Conservation (phyloP, 2,329 filamentous ascomycete genomes). For the Aspergillus tamarii region DNA sequence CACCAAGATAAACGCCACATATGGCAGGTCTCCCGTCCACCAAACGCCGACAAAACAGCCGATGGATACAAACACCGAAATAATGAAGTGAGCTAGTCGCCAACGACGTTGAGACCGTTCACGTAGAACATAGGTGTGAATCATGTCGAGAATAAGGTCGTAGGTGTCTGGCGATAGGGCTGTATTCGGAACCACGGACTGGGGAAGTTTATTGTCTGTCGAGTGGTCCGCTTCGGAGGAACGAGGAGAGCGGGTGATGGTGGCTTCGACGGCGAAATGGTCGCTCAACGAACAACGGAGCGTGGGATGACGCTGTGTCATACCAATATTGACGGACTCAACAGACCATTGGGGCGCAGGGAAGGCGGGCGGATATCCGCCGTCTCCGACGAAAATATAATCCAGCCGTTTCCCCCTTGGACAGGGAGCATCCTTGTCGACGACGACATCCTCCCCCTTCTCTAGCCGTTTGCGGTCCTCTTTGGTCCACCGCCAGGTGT, state of each 20-base stretch:
- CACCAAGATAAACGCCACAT: slow-evolving; percentile 77
- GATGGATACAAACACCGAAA: slow-evolving; percentile 67
- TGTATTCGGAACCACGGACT: slow-evolving; percentile 28
- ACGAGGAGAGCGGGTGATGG: slow-evolving; percentile 56
- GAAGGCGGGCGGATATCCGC: slow-evolving; percentile 38
- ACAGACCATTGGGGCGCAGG: slow-evolving; percentile 66
- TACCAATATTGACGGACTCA: slow-evolving; percentile 70
- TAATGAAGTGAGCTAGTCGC: slow-evolving; percentile 74
- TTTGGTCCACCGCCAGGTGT: slow-evolving; percentile 91
- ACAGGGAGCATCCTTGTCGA: slow-evolving; percentile 70
- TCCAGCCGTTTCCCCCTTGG: slow-evolving; percentile 83
- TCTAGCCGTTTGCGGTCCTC: slow-evolving; percentile 68
- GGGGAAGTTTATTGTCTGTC: not conserved
- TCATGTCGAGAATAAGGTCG: slow-evolving; percentile 73
- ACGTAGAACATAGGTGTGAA: slow-evolving; percentile 68
- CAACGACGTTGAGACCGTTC: slow-evolving; percentile 73
- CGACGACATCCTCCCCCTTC: slow-evolving; percentile 63
- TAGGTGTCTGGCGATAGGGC: slow-evolving; percentile 58
- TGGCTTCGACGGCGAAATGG: slow-evolving; percentile 88
- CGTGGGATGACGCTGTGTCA: slow-evolving; percentile 78
- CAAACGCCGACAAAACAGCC: slow-evolving; percentile 81
- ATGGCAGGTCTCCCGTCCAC: slow-evolving; percentile 70
- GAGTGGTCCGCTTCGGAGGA: not conserved
- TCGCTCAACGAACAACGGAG: slow-evolving; percentile 88
- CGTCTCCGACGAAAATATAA: slow-evolving; percentile 83